Percentiles rank a stretch among this genome's conserved stretches.
Evolutionary conservation across 164 flowering plant genomes (phyloP).

Genomic region (Macadamia tetraphylla): DNA sequence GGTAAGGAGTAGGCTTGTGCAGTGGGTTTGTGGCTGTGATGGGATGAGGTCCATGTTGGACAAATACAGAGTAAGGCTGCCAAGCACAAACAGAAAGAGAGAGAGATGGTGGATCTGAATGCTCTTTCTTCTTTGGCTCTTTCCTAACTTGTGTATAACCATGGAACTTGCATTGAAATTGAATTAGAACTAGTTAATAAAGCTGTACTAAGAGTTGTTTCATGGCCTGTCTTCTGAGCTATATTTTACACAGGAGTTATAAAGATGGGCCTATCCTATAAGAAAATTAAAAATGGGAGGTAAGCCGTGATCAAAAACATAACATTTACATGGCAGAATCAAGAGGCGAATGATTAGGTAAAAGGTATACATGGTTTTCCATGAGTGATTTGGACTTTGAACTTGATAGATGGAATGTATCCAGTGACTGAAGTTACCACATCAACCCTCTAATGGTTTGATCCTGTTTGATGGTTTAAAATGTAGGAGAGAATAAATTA

Average conservation of each 20-base stretch:
- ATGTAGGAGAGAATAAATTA: too few species aligned
- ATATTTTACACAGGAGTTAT: neutral
- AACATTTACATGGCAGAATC: too few species aligned
- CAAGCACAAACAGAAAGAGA: neutral
- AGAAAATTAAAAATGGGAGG: too few species aligned
- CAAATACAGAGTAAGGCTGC: neutral
- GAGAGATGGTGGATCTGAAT: neutral
- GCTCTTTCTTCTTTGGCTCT: neutral
- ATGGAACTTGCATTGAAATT: neutral
- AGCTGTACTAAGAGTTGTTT: neutral
- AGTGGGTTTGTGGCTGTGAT: neutral
- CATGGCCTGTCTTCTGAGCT: neutral
- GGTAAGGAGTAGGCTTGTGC: neutral
- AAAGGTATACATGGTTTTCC: too few species aligned
- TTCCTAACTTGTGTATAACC: constrained; percentile 6
- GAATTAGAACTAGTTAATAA: neutral
- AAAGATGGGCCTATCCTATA: too few species aligned
- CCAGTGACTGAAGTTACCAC: too few species aligned
- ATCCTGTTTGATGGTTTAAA: too few species aligned
- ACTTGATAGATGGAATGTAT: too few species aligned
- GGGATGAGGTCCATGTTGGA: neutral
- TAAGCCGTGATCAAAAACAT: too few species aligned
- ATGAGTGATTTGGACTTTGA: too few species aligned
- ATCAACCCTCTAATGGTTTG: too few species aligned
- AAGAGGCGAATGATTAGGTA: too few species aligned